Base-by-base conservation (phyloP, 2,329 filamentous ascomycete genomes). In the Neocatenulostroma microsporum region DNA sequence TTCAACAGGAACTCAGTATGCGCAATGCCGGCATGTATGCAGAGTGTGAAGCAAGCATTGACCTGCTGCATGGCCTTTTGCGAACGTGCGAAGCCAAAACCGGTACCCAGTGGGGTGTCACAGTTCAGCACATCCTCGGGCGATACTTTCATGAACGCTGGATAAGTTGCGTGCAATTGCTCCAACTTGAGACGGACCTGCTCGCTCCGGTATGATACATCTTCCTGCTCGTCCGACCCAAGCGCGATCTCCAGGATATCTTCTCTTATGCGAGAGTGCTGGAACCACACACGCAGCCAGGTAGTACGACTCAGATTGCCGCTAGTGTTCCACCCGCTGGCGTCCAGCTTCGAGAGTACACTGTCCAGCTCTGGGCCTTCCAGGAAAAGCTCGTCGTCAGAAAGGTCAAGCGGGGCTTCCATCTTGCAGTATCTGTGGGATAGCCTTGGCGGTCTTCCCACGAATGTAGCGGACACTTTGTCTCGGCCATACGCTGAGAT, bases 1-100 rank as follows among this genome's bases (percentile, higher is more conserved):
- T 79, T 71, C 5, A 78, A 58, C 8, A 80, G 66, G 39, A 80
- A 78, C 3, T 73, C 59, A 25, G 77, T 78, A 27, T 77, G 69
- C 0, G 76, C 54, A 30, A 73, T 67, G 2, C 54, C 54, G 2
- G 46, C 41, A 27, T 57, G 52, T 3, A 56, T 48, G 30, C 51
- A 54, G 2, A 60, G 40, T 1, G 76, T 51, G 11, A 72, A 62
- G 2, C 69, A 58, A 4, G 61, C 58, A 34, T 70, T 70, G 0
- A 72, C 41, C 0, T 54, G 49, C 0, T 46, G 42, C 31, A 41
- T 46, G 10, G 37, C 30, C 21, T 43, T 46, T 15, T 50, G 47
- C 4, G 26, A 30, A 4, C 36, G 26, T 3, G 36, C 45, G 13
- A 40, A 40, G 9, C 31, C 35, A 3, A 21, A 32, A 7, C 32